Percentiles rank a stretch among this genome's conserved stretches.
Conservation (phyloP, 306 rosid genomes). For the Vigna reflexopilosa region DNA sequence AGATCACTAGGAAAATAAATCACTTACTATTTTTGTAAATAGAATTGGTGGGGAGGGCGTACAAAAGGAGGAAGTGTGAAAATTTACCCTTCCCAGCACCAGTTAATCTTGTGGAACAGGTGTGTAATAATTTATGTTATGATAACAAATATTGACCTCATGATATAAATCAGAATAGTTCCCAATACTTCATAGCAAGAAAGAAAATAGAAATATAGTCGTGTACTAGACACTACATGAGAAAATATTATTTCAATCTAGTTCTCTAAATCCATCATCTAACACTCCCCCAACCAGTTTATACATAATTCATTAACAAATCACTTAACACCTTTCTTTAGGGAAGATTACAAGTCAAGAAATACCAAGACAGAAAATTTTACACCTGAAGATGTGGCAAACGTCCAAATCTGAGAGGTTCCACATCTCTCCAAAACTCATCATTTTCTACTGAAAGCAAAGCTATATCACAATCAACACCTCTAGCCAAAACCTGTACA, state of each 20-base stretch:
- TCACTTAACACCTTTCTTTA: slow-evolving; percentile 28
- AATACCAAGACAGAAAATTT: slow-evolving; percentile 27
- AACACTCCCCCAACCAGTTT: slow-evolving; percentile 20
- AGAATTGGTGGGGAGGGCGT: slow-evolving; percentile 14
- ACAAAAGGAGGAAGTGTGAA: slow-evolving; percentile 24
- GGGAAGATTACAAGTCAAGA: slow-evolving; percentile 31
- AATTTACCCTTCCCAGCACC: slow-evolving; percentile 11
- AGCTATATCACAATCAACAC: slow-evolving; percentile 95
- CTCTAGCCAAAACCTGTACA: slow-evolving; percentile 94
- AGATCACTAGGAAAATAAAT: slow-evolving; percentile 9
- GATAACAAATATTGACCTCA: slow-evolving; percentile 32
- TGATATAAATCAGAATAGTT: slow-evolving; percentile 2
- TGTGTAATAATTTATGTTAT: not conserved
- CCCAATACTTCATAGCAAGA: not conserved
- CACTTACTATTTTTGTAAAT: slow-evolving; percentile 17
- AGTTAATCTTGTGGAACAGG: not conserved
- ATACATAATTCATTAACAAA: slow-evolving; percentile 33
- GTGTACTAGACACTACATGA: slow-evolving; percentile 6
- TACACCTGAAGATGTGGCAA: slow-evolving; percentile 97
- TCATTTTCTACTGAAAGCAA: slow-evolving; percentile 93
- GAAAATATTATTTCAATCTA: slow-evolving; percentile 41
- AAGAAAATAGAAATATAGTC: slow-evolving; percentile 19
- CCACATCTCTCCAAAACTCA: slow-evolving; percentile 91
- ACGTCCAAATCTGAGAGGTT: slow-evolving; percentile 81
- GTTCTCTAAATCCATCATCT: slow-evolving; percentile 13